Percentiles rank a stretch among this genome's conserved stretches.
Evolutionary conservation across 352 stramenopile genomes (phyloP).

Genomic region (Globisporangium acanthophoron): DNA sequence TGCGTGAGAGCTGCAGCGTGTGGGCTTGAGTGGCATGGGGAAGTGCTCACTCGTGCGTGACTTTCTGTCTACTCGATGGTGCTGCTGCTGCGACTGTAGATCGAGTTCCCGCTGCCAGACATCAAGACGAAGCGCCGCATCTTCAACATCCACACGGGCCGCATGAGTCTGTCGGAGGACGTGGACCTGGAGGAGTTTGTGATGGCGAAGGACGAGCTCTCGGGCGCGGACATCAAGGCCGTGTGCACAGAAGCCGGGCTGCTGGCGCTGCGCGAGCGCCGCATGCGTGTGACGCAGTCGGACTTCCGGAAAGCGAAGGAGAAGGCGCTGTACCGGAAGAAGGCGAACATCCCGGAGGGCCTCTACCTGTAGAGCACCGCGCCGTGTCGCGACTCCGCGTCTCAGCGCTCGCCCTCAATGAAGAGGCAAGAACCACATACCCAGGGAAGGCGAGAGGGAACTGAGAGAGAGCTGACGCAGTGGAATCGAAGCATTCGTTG

Average conservation of each 20-base stretch:
- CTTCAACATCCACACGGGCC: constrained; percentile 99
- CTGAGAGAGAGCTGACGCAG: not conserved
- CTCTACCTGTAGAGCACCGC: constrained; percentile 93
- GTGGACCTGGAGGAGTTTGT: constrained; percentile 99
- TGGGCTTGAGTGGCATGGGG: not conserved
- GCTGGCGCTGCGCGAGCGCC: constrained; percentile 96
- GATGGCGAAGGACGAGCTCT: constrained; percentile 99
- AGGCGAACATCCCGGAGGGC: constrained; percentile 99
- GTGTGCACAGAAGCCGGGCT: constrained; percentile 99
- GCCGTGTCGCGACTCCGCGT: not conserved
- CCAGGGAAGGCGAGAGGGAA: not conserved
- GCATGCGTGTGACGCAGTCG: constrained; percentile 99
- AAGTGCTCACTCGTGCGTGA: not conserved
- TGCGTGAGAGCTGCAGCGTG: constrained; percentile 13
- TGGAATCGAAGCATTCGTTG: constrained; percentile 1
- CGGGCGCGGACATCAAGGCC: constrained; percentile 99
- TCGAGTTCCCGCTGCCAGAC: constrained; percentile 99
- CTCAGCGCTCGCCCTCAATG: not conserved
- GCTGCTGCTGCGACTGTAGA: constrained; percentile 44
- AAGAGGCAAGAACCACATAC: not conserved
- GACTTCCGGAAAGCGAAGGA: constrained; percentile 99
- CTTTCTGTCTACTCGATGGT: not conserved
- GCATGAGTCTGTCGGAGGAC: constrained; percentile 97
- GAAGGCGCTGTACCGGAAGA: constrained; percentile 99
- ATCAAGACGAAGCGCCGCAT: constrained; percentile 99